A percentile compares a stretch with the other conserved stretches of the same genome.
phyloP scores from a whole-genome alignment of 1,139 yeast genomes.

The Suhomyces panamericanus region DNA sequence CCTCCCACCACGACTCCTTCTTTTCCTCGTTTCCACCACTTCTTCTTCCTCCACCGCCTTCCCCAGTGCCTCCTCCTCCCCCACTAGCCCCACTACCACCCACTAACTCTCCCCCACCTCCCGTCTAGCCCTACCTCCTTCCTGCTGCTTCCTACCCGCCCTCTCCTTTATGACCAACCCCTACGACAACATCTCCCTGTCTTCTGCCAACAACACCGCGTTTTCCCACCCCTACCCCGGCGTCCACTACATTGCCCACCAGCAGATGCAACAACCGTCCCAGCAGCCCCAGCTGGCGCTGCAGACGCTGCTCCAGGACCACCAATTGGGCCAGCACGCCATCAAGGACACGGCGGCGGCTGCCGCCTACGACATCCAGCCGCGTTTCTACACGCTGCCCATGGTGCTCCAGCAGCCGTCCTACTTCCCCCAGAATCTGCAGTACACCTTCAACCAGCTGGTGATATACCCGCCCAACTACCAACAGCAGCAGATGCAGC shows the following conservation, averaged over 20 bases:
- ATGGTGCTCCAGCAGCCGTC: conserved; percentile 26
- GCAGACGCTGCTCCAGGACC: conserved; percentile 10
- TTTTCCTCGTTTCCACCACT: too few relatives aligned
- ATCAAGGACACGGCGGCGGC: conserved; percentile 11
- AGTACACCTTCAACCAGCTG: conserved; percentile 22
- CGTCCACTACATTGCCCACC: conserved; percentile 9
- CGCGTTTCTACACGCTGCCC: conserved; percentile 23
- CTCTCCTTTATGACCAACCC: conserved; percentile 6
- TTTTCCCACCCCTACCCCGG: conserved; percentile 8
- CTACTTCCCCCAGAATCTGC: conserved; percentile 19
- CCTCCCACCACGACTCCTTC: too few relatives aligned
- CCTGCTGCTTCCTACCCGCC: background rate
- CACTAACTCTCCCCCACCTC: background rate
- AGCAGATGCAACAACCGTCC: conserved; percentile 13
- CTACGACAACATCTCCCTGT: conserved; percentile 4
- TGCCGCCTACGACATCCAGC: conserved; percentile 17
- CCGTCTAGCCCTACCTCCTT: background rate
- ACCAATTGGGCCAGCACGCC: conserved; percentile 10
- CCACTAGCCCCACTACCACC: background rate
- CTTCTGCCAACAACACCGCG: conserved; percentile 3
- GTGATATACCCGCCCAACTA: conserved; percentile 20
- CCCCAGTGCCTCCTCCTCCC: background rate
- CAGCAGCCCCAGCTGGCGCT: conserved; percentile 10
- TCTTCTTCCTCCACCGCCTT: background rate
- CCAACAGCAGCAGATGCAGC: conserved; percentile 10